phyloP scores from a whole-genome alignment of 352 stramenopile species.

The Globisporangium heterothallicum region DNA sequence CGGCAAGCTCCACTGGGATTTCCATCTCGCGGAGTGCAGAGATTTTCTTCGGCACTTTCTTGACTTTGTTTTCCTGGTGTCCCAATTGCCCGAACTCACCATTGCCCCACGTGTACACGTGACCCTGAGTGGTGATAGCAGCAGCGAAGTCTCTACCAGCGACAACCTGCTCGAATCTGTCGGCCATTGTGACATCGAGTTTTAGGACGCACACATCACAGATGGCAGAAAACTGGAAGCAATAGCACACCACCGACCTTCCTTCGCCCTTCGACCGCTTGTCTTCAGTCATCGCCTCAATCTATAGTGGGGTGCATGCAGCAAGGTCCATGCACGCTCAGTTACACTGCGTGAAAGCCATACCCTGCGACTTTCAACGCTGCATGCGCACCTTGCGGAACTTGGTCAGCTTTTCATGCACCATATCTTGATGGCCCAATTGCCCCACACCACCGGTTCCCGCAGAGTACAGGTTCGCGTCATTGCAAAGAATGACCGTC shows the following conservation, averaged over 20 bases:
- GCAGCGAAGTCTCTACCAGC: constrained; percentile 58
- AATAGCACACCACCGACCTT: constrained; percentile 29
- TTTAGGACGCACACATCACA: too few relatives aligned
- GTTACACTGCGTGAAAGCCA: not conserved
- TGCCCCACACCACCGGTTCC: constrained; percentile 58
- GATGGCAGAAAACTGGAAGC: too few relatives aligned
- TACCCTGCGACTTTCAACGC: not conserved
- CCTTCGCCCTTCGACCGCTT: constrained; percentile 76
- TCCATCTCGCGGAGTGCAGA: constrained; percentile 75
- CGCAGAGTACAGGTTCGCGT: constrained; percentile 70
- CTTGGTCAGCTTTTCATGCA: constrained; percentile 74
- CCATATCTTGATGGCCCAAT: constrained; percentile 66
- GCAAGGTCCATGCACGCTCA: not conserved
- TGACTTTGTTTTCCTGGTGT: constrained; percentile 84
- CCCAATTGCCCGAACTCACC: constrained; percentile 71
- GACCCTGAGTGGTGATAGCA: constrained; percentile 47
- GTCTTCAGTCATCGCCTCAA: constrained; percentile 64
- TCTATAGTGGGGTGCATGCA: constrained; percentile 17
- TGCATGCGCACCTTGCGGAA: constrained; percentile 59
- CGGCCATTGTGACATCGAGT: not conserved
- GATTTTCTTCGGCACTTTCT: constrained; percentile 83
- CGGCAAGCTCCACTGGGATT: constrained; percentile 52
- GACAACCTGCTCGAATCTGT: constrained; percentile 51
- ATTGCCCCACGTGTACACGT: constrained; percentile 79
- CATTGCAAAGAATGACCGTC: constrained; percentile 59